phyloP scores from a whole-genome alignment of 2,329 filamentous ascomycete genomes.

The Aspergillus bombycis region DNA sequence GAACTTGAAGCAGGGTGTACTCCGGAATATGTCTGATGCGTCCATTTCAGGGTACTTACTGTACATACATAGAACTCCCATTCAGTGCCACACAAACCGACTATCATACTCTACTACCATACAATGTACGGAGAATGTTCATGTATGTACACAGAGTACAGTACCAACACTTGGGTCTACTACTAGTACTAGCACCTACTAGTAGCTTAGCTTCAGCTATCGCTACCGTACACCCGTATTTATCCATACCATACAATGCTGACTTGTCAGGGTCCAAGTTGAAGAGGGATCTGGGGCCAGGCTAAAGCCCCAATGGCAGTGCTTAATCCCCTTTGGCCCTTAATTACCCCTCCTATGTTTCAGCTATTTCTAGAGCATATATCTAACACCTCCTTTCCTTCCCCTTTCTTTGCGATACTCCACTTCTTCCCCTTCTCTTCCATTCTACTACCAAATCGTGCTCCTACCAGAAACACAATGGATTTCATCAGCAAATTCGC shows the following conservation, averaged over 20 bases:
- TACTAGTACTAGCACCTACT: too few species aligned
- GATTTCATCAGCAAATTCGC: slow-evolving; percentile 35
- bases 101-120: neutral
- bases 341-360: slow-evolving; percentile 2
- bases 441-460: neutral
- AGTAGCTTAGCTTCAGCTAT: neutral
- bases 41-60: too few species aligned
- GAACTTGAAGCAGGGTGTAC: neutral
- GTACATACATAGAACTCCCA: too few species aligned
- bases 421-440: neutral
- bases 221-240: neutral
- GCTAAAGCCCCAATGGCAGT: neutral
- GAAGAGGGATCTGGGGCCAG: neutral
- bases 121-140: neutral
- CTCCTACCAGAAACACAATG: slow-evolving; percentile 17
- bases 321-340: neutral
- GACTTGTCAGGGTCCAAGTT: neutral
- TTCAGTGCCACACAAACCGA: too few species aligned
- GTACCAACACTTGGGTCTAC: neutral
- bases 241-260: neutral
- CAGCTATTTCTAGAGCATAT: neutral
- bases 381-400: neutral
- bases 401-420: neutral
- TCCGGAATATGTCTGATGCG: too few species aligned
- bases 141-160: neutral